A percentile compares a stretch with the other conserved stretches of the same genome.
Evolutionary conservation across 306 rosid genomes (phyloP).

Genomic region (Quercus cerris): DNA sequence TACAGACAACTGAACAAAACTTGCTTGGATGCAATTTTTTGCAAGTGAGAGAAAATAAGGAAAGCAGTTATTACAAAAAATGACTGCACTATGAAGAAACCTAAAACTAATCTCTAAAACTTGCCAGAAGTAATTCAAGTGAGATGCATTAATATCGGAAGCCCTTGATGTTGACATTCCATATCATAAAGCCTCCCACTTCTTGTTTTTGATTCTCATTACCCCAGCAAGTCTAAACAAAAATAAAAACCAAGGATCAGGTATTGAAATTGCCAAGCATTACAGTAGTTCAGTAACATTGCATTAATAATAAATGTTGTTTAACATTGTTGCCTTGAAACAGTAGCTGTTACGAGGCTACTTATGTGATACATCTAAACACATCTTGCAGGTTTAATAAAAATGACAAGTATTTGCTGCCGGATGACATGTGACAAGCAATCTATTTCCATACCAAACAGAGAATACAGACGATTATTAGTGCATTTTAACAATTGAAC

Average conservation of each 20-base stretch:
- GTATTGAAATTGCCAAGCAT: neutral
- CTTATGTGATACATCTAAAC: neutral
- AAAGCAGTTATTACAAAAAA: conserved; percentile 1
- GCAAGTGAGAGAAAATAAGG: conserved; percentile 2
- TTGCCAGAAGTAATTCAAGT: conserved; percentile 16
- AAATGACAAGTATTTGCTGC: neutral
- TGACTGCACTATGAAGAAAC: conserved; percentile 30
- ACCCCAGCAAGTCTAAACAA: conserved; percentile 21
- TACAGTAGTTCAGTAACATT: neutral
- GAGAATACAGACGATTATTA: too few relatives aligned
- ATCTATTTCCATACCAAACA: neutral
- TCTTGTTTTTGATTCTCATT: conserved; percentile 18
- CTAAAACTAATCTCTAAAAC: conserved; percentile 24
- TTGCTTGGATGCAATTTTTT: conserved; percentile 16
- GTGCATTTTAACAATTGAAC: conserved; percentile 1
- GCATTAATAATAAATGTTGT: too few relatives aligned
- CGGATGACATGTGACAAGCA: neutral
- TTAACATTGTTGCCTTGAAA: neutral
- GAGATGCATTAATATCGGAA: conserved; percentile 15
- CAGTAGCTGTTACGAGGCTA: neutral
- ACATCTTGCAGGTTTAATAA: neutral
- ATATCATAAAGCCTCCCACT: conserved; percentile 1
- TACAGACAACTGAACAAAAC: conserved; percentile 3
- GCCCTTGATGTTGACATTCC: conserved; percentile 20
- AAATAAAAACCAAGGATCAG: conserved; percentile 26